These are phyloP conservation scores for Leccinum boreale DNA, from an alignment of 768 basidiomycete genomes.

Conservation along the genomic window DNA sequence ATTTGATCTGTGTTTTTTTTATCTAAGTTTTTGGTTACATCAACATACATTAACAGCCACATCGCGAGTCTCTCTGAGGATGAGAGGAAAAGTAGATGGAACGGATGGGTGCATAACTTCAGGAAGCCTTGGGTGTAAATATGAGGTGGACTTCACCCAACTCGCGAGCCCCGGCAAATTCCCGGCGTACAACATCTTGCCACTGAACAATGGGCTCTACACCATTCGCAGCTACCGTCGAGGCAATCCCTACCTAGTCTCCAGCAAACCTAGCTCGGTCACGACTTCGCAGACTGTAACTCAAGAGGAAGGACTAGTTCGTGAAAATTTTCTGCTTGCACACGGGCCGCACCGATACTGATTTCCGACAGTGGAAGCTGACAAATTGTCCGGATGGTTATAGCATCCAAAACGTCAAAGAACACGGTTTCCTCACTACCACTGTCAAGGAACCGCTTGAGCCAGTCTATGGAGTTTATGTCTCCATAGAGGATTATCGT, in stretches of 20 bases:
- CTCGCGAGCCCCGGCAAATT: not conserved
- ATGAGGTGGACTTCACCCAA: not conserved
- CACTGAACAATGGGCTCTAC: not conserved
- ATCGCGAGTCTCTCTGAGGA: not conserved
- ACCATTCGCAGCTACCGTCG: not conserved
- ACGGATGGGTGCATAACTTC: not conserved
- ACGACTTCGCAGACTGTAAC: not conserved
- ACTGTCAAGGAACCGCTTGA: not conserved
- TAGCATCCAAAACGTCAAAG: not conserved
- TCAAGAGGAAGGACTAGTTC: not conserved
- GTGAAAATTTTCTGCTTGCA: not conserved
- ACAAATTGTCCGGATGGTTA: not conserved
- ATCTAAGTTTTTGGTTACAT: not conserved
- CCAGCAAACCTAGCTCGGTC: not conserved
- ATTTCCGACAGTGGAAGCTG: not conserved
- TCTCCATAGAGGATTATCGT: not conserved
- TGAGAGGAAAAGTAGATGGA: not conserved
- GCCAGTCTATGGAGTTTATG: not conserved
- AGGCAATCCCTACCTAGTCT: not conserved
- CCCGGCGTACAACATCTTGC: conserved; percentile 1
- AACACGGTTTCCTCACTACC: not conserved
- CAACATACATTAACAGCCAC: conserved; percentile 1
- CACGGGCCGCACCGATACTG: not conserved
- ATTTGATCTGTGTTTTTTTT: not conserved
- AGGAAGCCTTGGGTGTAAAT: not conserved